Conservation (phyloP, 306 rosid genomes). For the Rosa lucieae region DNA sequence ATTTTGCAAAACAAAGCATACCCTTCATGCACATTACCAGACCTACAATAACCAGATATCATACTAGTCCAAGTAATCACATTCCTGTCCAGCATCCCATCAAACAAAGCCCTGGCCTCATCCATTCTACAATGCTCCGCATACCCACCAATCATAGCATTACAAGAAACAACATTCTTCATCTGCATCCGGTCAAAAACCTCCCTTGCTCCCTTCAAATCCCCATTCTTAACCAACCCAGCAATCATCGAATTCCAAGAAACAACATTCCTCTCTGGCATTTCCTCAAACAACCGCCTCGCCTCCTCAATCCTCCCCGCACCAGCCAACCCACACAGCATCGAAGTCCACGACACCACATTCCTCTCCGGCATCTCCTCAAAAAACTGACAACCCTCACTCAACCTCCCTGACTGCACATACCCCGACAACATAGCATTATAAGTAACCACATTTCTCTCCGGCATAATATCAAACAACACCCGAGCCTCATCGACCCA, state of each 20-base stretch:
- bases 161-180: constrained; percentile 62
- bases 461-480: constrained; percentile 61
- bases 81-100: constrained; percentile 53
- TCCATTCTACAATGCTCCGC: constrained; percentile 50
- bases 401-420: constrained; percentile 46
- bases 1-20: constrained; percentile 44
- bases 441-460: constrained; percentile 51
- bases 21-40: constrained; percentile 54
- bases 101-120: constrained; percentile 62
- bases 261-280: constrained; percentile 72
- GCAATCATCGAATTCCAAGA: constrained; percentile 67
- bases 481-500: constrained; percentile 48
- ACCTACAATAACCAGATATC: constrained; percentile 71
- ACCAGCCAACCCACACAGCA: constrained; percentile 47
- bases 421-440: constrained; percentile 70
- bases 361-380: constrained; percentile 56
- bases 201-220: constrained; percentile 54
- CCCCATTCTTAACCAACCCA: constrained; percentile 53
- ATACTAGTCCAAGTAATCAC: constrained; percentile 75
- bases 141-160: constrained; percentile 63
- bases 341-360: constrained; percentile 75
- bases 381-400: constrained; percentile 49
- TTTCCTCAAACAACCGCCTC: constrained; percentile 48
- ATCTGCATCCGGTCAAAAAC: constrained; percentile 42
- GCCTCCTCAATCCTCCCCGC: constrained; percentile 58